phyloP scores from a whole-genome alignment of 2,329 filamentous ascomycete genomes.

The Trichophyton mentagrophytes region DNA sequence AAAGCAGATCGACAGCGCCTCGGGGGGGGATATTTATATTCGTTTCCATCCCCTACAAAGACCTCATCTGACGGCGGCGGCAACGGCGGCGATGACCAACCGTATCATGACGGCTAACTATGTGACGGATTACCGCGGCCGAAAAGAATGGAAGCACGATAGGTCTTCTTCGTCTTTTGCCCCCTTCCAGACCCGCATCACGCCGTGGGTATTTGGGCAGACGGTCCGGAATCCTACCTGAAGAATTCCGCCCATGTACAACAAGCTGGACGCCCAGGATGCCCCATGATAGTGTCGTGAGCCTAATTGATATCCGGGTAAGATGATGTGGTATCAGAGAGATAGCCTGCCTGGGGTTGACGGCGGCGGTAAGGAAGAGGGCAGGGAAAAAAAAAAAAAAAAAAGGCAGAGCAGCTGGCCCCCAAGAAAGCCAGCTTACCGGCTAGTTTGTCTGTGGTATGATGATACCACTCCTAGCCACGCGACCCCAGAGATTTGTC shows the following conservation, averaged over 20 bases:
- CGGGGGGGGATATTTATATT: slow-evolving; percentile 60
- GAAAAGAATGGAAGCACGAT: not conserved
- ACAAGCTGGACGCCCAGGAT: not conserved
- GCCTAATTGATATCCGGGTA: not conserved
- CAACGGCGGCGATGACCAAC: not conserved
- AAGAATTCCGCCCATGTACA: slow-evolving; percentile 1
- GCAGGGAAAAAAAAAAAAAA: not conserved
- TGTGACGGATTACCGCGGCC: slow-evolving; percentile 1
- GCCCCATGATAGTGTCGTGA: not conserved
- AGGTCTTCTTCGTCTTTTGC: not conserved
- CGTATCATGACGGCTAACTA: not conserved
- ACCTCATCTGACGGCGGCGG: not conserved
- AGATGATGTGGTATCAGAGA: not conserved
- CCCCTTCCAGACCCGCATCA: not conserved
- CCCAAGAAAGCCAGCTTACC: not conserved
- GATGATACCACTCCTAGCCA: not conserved
- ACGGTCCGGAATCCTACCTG: slow-evolving; percentile 2
- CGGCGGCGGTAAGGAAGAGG: not conserved
- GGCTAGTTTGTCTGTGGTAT: not conserved
- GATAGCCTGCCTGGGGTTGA: not conserved
- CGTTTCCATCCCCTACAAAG: slow-evolving; percentile 32
- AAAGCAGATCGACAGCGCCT: slow-evolving; percentile 49
- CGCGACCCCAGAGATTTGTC: not conserved
- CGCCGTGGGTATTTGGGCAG: not conserved
- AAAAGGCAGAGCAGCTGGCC: not conserved